These are phyloP conservation scores for Casuarina equisetifolia DNA, from an alignment of 306 rosid genomes.

Conservation along the genomic window DNA sequence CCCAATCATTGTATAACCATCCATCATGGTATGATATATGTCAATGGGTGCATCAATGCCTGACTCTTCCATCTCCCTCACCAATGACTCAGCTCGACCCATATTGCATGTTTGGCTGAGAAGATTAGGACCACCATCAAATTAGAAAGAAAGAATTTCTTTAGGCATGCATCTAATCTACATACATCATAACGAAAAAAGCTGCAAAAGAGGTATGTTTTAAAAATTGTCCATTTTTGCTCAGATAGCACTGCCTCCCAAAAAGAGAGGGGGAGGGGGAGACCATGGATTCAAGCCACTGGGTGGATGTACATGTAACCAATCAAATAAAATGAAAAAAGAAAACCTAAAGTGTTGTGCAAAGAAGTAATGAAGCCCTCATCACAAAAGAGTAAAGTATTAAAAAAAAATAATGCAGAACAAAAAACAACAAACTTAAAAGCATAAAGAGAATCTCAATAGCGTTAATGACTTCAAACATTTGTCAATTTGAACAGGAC, in stretches of 20 bases:
- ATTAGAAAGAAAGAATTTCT: slow-evolving; percentile 20
- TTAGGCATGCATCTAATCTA: slow-evolving; percentile 1
- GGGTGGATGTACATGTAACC: not conserved
- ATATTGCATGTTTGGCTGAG: slow-evolving; percentile 78
- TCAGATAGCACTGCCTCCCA: not conserved
- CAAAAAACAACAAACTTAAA: not conserved
- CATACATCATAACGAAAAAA: slow-evolving; percentile 6
- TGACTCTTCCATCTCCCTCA: slow-evolving; percentile 97
- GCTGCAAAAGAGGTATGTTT: not conserved
- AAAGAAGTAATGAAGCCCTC: not conserved
- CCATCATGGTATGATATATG: slow-evolving; percentile 98
- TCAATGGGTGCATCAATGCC: slow-evolving; percentile 96
- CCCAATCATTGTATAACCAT: slow-evolving; percentile 90
- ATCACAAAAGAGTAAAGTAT: not conserved
- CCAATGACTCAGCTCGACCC: slow-evolving; percentile 83
- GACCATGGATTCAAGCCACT: not conserved
- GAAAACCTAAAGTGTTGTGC: not conserved
- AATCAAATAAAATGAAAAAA: not conserved
- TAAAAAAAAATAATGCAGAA: not conserved
- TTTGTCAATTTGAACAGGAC: slow-evolving; percentile 2
- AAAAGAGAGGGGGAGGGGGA: not conserved
- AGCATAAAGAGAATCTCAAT: not conserved
- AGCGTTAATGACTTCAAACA: not conserved
- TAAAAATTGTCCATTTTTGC: not conserved
- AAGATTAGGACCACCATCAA: slow-evolving; percentile 9